Percentiles rank a stretch among this genome's conserved stretches.
phyloP scores from a whole-genome alignment of 2,329 filamentous ascomycete species.

The Pseudogymnoascus sp. region DNA sequence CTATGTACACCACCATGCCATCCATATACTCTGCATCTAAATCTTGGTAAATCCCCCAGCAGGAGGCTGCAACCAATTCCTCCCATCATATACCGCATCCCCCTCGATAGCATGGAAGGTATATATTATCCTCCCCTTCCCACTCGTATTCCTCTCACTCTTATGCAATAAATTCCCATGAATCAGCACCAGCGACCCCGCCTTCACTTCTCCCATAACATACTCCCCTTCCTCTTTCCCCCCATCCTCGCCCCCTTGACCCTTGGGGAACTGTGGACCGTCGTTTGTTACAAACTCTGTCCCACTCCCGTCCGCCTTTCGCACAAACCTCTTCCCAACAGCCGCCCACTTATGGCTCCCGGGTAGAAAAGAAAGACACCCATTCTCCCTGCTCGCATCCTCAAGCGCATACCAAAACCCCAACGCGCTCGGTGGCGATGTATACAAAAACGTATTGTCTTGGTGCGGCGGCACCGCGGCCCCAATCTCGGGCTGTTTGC shows the following conservation, averaged over 20 bases:
- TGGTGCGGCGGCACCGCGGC: slow-evolving; percentile 86
- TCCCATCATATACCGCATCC: slow-evolving; percentile 64
- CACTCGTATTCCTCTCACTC: slow-evolving; percentile 84
- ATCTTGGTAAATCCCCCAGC: slow-evolving; percentile 58
- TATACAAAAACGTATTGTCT: slow-evolving; percentile 89
- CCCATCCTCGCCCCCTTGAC: slow-evolving; percentile 31
- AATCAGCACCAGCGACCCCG: slow-evolving; percentile 83
- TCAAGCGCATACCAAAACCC: slow-evolving; percentile 98
- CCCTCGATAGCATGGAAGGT: slow-evolving; percentile 96
- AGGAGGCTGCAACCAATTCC: slow-evolving; percentile 90
- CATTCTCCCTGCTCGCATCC: slow-evolving; percentile 79
- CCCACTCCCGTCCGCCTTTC: slow-evolving; percentile 43
- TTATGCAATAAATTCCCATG: slow-evolving; percentile 95
- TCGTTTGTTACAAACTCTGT: slow-evolving; percentile 66
- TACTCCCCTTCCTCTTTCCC: slow-evolving; percentile 51
- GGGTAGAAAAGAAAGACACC: slow-evolving; percentile 76
- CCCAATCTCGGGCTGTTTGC: slow-evolving; percentile 95
- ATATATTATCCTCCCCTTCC: slow-evolving; percentile 86
- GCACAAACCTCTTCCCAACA: slow-evolving; percentile 66
- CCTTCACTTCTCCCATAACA: slow-evolving; percentile 77
- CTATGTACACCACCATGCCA: background rate
- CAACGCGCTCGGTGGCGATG: slow-evolving; percentile 76
- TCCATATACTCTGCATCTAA: slow-evolving; percentile 4
- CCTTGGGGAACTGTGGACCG: slow-evolving; percentile 53
- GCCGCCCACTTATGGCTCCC: slow-evolving; percentile 71